Evolutionary conservation across 108 stramenopile species (phyloP).

Genomic region (Skeletonema tropicum): DNA sequence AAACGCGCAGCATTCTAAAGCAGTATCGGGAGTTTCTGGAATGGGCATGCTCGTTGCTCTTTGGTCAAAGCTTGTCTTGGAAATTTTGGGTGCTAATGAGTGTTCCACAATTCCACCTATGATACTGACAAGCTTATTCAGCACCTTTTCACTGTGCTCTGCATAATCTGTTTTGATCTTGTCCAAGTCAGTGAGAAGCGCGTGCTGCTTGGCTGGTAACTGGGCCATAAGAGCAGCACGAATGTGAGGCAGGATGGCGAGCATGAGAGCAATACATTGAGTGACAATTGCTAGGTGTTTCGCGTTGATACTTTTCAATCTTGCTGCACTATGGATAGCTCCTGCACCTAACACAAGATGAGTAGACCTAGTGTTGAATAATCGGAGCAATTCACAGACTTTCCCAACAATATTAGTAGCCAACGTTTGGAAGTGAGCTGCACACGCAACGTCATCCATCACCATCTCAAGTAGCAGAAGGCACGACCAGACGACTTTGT

Average conservation of each 20-base stretch:
- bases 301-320: slow-evolving; percentile 92
- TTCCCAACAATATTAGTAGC: slow-evolving; percentile 88
- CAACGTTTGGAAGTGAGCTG: slow-evolving; percentile 85
- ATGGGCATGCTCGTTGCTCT: slow-evolving; percentile 48
- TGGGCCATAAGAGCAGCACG: slow-evolving; percentile 93
- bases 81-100: slow-evolving; percentile 70
- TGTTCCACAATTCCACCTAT: slow-evolving; percentile 95
- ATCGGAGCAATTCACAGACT: slow-evolving; percentile 83
- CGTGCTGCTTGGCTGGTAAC: slow-evolving; percentile 90
- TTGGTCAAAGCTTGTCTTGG: slow-evolving; percentile 74
- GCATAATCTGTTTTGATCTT: slow-evolving; percentile 86
- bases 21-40: slow-evolving; percentile 13
- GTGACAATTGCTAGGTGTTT: slow-evolving; percentile 94
- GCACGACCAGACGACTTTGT: slow-evolving; percentile 95
- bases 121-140: slow-evolving; percentile 95
- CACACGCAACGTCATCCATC: slow-evolving; percentile 80
- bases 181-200: slow-evolving; percentile 89
- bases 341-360: slow-evolving; percentile 94
- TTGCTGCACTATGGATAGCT: slow-evolving; percentile 90
- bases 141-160: slow-evolving; percentile 92
- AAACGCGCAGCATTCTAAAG: slow-evolving; percentile 73
- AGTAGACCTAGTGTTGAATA: slow-evolving; percentile 92
- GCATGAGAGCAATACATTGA: slow-evolving; percentile 88
- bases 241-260: slow-evolving; percentile 88
- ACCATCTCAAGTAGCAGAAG: slow-evolving; percentile 92